phyloP scores from a whole-genome alignment of 306 rosid genomes.

The Pyrus pyrifolia region DNA sequence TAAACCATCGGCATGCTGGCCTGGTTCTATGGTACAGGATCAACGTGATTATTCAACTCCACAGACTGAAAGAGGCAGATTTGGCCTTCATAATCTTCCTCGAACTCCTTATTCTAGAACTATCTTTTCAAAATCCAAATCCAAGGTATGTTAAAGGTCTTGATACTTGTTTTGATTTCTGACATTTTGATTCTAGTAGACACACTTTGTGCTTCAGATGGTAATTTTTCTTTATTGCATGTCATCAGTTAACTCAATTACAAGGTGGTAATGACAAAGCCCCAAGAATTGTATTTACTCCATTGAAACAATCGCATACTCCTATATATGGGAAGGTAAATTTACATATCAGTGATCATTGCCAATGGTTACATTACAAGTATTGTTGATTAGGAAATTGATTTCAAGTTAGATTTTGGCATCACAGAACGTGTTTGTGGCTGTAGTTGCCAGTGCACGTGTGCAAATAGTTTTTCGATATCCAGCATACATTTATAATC shows the following conservation, averaged over 20 bases:
- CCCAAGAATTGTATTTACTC: constrained; percentile 32
- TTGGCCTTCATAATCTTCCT: constrained; percentile 58
- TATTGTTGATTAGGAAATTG: neutral
- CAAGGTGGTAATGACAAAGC: constrained; percentile 32
- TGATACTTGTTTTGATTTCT: constrained; percentile 9
- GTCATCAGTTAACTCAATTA: constrained; percentile 37
- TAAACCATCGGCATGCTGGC: constrained; percentile 68
- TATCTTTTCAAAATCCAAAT: constrained; percentile 61
- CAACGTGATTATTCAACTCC: constrained; percentile 50
- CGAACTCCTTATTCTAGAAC: constrained; percentile 89
- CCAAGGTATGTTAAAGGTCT: constrained; percentile 46
- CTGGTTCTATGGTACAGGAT: constrained; percentile 68
- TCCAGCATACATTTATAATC: neutral
- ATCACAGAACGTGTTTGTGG: neutral
- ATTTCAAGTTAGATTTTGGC: neutral
- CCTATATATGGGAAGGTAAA: constrained; percentile 50
- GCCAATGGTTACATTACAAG: neutral
- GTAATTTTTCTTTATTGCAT: constrained; percentile 1
- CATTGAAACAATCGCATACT: constrained; percentile 35
- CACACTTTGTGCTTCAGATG: neutral
- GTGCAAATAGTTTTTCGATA: neutral
- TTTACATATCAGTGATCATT: constrained; percentile 7
- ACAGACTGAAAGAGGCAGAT: constrained; percentile 54
- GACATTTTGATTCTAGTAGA: neutral
- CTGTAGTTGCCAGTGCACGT: neutral